Percentiles rank a stretch among this genome's conserved stretches.
Conservation (phyloP, 2,329 filamentous ascomycete species). For the Fusarium xylarioides region DNA sequence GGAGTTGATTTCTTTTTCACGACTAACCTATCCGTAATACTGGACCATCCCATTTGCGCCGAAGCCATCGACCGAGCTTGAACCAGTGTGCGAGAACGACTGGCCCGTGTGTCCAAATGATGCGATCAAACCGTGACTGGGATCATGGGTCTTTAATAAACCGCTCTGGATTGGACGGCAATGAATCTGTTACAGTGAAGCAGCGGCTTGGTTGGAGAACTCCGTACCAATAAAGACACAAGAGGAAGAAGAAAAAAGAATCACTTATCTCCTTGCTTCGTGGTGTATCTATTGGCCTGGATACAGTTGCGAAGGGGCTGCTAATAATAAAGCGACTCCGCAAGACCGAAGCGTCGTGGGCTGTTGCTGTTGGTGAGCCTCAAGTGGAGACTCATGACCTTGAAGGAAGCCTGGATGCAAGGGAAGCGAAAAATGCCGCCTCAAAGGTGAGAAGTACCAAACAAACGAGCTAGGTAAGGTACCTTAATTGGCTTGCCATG, state of each 20-base stretch:
- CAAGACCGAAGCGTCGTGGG: slow-evolving; percentile 19
- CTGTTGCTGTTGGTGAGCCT: slow-evolving; percentile 24
- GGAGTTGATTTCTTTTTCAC: not conserved
- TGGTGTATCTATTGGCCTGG: not conserved
- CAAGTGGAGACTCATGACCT: slow-evolving; percentile 32
- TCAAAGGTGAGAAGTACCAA: slow-evolving; percentile 11
- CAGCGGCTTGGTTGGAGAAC: slow-evolving; percentile 11
- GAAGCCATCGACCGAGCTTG: slow-evolving; percentile 14
- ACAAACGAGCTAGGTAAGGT: not conserved
- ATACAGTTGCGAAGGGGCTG: not conserved
- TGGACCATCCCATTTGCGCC: slow-evolving; percentile 4
- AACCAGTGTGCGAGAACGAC: slow-evolving; percentile 41
- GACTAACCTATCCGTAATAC: not conserved
- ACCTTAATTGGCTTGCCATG: not conserved
- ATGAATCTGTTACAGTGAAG: slow-evolving; percentile 1
- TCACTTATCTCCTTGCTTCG: not conserved
- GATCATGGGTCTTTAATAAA: slow-evolving; percentile 28
- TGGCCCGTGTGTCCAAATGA: slow-evolving; percentile 42
- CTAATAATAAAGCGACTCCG: slow-evolving; percentile 6
- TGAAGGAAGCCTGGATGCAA: slow-evolving; percentile 6
- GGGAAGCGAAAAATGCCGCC: not conserved
- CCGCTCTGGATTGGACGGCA: not conserved
- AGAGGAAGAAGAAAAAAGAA: not conserved
- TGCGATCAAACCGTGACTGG: slow-evolving; percentile 26
- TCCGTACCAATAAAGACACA: not conserved